These are phyloP conservation scores for Yamadazyma endophytica DNA, from an alignment of 805 yeast genomes.

Conservation along the genomic window DNA sequence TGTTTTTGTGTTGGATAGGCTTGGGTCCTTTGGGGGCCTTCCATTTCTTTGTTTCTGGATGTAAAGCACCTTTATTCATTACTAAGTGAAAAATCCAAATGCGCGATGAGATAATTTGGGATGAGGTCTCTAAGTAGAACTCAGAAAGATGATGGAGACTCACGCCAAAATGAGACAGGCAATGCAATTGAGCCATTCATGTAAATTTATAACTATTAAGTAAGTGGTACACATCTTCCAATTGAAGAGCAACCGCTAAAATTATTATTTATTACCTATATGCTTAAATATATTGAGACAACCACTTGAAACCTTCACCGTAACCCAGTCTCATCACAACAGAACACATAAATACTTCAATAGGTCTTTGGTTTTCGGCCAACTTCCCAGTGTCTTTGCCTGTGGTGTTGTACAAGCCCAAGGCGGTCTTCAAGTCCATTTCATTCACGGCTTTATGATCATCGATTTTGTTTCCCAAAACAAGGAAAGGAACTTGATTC, in stretches of 20 bases:
- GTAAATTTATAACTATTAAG: too few relatives aligned
- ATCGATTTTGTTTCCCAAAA: slow-evolving; percentile 96
- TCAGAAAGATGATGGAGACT: too few relatives aligned
- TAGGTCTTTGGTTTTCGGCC: slow-evolving; percentile 77
- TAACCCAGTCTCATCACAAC: slow-evolving; percentile 98
- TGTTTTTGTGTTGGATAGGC: slow-evolving; percentile 78
- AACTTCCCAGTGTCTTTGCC: slow-evolving; percentile 72
- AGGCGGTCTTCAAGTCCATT: slow-evolving; percentile 85
- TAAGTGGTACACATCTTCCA: too few relatives aligned
- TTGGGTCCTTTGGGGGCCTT: slow-evolving; percentile 91
- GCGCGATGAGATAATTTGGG: background rate
- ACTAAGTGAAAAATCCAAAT: background rate
- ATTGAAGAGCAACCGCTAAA: too few relatives aligned
- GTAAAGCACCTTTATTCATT: slow-evolving; percentile 38
- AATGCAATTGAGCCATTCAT: too few relatives aligned
- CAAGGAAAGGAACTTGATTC: slow-evolving; percentile 81
- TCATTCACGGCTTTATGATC: slow-evolving; percentile 92
- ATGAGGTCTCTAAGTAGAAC: too few relatives aligned
- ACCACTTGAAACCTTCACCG: slow-evolving; percentile 98
- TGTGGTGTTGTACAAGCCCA: slow-evolving; percentile 80
- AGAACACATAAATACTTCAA: slow-evolving; percentile 95
- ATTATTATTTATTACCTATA: too few relatives aligned
- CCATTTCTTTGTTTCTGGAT: slow-evolving; percentile 63
- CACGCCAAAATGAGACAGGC: too few relatives aligned
- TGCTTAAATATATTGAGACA: slow-evolving; percentile 81